Base-by-base conservation (phyloP, 1,139 yeast species). In the Sugiyamaella grinbergsii region DNA sequence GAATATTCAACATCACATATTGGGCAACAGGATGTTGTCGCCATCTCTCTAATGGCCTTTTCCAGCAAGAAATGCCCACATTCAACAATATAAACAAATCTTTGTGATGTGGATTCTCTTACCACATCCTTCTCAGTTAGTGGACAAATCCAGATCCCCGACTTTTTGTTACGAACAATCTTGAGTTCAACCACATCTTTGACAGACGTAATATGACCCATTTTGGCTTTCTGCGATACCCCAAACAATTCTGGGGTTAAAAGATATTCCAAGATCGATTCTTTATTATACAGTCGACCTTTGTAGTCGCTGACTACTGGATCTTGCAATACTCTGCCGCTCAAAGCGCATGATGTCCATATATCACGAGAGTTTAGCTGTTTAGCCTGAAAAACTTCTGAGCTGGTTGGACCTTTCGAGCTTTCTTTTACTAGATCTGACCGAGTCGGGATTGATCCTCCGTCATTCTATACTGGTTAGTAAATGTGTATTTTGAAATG, bases 201-300 rank as follows among this genome's bases (percentile, higher is more conserved):
- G 6, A 78, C 48, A 2, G 74, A 66, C 20, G 61, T 70, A 15
- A 85, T 73, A 62, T 83, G 85, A 1, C 57, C 51, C 7, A 76
- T 67, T 20, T 65, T 58, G 5, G 56, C 58, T 10, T 48, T 32
- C 39, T 53, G 50, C 24, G 61, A 57, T 38, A 68, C 70, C 22
- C 67, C 65, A 38, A 69, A 54, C 8, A 59, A 48, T 22, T 63
- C 65, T 16, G 70, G 70, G 23, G 70, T 71, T 2, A 85, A 64
- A 15, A 86, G 64, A 63, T 77, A 75, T 60, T 83, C 85, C 11
- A 90, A 60, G 0, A 87, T 66, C 32, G 83, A 71, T 55, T 85
- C 90, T 58, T 86, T 87, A 57, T 82, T 79, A 65, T 79, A 86
- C n/a, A 90, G 62, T 31, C 73, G 66, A 0, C 97, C 97, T 53